Evolutionary conservation across 768 basidiomycete genomes (phyloP).

Genomic region (Russula sp.): DNA sequence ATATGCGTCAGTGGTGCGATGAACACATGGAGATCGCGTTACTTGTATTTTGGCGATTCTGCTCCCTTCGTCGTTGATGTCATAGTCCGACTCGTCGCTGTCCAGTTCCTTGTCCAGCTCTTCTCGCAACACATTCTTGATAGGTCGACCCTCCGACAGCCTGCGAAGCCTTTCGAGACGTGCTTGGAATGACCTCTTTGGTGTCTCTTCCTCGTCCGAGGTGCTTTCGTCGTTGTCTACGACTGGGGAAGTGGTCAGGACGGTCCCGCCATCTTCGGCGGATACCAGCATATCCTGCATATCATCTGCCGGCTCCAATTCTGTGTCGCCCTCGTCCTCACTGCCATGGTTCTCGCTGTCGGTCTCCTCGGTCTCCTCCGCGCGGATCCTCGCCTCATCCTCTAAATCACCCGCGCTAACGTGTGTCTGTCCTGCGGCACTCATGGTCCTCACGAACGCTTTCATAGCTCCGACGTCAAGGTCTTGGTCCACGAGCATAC

Average conservation of each 20-base stretch:
- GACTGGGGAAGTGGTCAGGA: background rate
- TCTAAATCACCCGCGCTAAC: constrained; percentile 64
- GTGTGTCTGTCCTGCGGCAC: constrained; percentile 40
- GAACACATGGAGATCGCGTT: constrained; percentile 10
- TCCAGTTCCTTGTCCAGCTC: constrained; percentile 13
- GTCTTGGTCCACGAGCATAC: constrained; percentile 46
- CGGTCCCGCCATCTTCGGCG: background rate
- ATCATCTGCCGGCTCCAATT: constrained; percentile 22
- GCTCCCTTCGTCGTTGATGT: constrained; percentile 33
- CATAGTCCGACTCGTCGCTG: background rate
- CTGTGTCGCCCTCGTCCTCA: constrained; percentile 22
- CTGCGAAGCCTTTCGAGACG: constrained; percentile 33
- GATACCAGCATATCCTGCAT: constrained; percentile 1
- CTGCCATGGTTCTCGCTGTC: constrained; percentile 27
- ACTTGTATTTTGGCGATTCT: constrained; percentile 27
- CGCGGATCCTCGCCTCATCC: constrained; percentile 44
- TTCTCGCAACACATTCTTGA: constrained; percentile 18
- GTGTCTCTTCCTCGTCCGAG: constrained; percentile 35
- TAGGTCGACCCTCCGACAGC: constrained; percentile 22
- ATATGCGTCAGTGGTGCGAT: background rate
- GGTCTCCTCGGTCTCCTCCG: constrained; percentile 35
- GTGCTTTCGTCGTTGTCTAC: constrained; percentile 31
- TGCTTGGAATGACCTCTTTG: constrained; percentile 33
- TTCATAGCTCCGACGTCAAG: constrained; percentile 46
- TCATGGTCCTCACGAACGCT: constrained; percentile 47